Percentiles rank a stretch among this genome's conserved stretches.
Conservation (phyloP, 352 stramenopile genomes). For the Phytophthora nicotianae region DNA sequence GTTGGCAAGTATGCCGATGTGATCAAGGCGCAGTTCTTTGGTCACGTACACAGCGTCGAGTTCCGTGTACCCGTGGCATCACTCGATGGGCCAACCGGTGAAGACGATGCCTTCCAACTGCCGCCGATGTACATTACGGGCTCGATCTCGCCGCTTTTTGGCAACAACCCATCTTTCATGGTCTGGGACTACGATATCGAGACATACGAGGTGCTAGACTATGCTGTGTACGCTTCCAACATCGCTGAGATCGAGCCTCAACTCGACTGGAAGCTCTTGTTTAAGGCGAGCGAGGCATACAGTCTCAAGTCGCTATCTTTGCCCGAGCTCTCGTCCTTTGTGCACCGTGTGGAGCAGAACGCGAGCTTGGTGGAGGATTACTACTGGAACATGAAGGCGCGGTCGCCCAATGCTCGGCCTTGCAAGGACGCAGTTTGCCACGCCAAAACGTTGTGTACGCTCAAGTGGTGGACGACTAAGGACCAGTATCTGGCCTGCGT, state of each 20-base stretch:
- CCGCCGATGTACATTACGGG: constrained; percentile 85
- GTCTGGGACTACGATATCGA: constrained; percentile 79
- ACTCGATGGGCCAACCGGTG: constrained; percentile 20
- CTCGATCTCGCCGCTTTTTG: constrained; percentile 91
- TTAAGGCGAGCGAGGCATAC: constrained; percentile 65
- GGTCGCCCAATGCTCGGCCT: constrained; percentile 49
- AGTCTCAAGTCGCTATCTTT: constrained; percentile 56
- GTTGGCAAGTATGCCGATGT: constrained; percentile 70
- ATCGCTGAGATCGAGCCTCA: constrained; percentile 57
- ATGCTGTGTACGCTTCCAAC: constrained; percentile 76
- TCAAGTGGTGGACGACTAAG: constrained; percentile 87
- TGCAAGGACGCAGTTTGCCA: constrained; percentile 56
- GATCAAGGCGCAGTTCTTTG: constrained; percentile 92
- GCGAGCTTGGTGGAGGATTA: constrained; percentile 65
- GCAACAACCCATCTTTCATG: constrained; percentile 93
- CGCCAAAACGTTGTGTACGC: constrained; percentile 72
- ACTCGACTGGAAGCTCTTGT: constrained; percentile 67
- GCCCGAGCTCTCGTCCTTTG: constrained; percentile 46
- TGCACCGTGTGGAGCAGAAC: constrained; percentile 56
- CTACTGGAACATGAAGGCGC: constrained; percentile 88
- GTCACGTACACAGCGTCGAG: constrained; percentile 94
- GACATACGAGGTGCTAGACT: constrained; percentile 83
- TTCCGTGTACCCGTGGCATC: constrained; percentile 71
- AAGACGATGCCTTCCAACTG: constrained; percentile 35
- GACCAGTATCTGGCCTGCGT: constrained; percentile 74